Conservation (phyloP, 306 rosid species). For the Neltuma alba region DNA sequence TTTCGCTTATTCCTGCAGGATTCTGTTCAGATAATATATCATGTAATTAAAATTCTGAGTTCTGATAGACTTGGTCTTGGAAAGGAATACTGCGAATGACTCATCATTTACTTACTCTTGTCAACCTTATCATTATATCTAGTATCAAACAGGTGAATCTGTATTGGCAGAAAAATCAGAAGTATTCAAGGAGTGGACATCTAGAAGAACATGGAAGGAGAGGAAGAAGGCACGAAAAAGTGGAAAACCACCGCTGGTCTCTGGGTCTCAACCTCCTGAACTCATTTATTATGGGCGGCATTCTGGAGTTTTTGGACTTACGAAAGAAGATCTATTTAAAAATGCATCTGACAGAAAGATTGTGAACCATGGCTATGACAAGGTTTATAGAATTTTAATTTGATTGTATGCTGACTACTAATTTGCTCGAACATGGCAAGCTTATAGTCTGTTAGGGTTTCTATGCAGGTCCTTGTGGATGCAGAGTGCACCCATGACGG, state of each 20-base stretch:
- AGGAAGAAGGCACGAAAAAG: conserved; percentile 61
- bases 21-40: conserved; percentile 40
- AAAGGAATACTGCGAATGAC: neutral
- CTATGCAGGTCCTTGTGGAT: conserved; percentile 87
- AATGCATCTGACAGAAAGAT: conserved; percentile 47
- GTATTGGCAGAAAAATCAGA: conserved; percentile 50
- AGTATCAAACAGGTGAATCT: conserved; percentile 67
- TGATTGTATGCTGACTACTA: conserved; percentile 18
- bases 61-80: conserved; percentile 14
- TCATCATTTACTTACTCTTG: conserved; percentile 33
- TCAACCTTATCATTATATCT: conserved; percentile 56
- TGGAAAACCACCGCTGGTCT: conserved; percentile 39
- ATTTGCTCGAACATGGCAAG: neutral
- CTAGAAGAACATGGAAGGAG: conserved; percentile 86
- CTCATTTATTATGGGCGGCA: conserved; percentile 79
- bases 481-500: conserved; percentile 99
- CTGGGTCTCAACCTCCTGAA: conserved; percentile 61
- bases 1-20: conserved; percentile 61
- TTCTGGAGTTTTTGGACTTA: conserved; percentile 79
- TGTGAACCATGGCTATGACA: conserved; percentile 72
- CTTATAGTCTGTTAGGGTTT: conserved; percentile 23
- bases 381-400: conserved; percentile 48
- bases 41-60: conserved; percentile 51
- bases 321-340: conserved; percentile 58
- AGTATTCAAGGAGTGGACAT: conserved; percentile 80